Evolutionary conservation across 108 stramenopile genomes (phyloP).

Genomic region (Aurantiochytrium sp.): DNA sequence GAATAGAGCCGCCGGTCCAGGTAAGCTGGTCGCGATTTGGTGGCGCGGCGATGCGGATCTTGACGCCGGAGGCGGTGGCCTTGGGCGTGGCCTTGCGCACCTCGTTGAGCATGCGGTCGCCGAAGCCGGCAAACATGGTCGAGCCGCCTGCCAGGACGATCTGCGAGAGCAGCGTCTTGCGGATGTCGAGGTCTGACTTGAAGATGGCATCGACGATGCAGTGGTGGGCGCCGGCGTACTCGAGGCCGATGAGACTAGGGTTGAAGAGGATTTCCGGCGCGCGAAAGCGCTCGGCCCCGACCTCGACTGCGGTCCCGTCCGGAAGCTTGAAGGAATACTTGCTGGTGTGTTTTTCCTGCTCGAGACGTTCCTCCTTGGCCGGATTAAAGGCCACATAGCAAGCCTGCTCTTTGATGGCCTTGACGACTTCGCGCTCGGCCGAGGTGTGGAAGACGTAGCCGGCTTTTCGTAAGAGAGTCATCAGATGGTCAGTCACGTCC

Average conservation of each 20-base stretch:
- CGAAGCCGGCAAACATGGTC: conserved; percentile 83
- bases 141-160: conserved; percentile 92
- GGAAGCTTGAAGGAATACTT: conserved; percentile 68
- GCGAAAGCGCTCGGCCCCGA: conserved; percentile 78
- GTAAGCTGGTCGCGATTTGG: conserved; percentile 46
- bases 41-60: conserved; percentile 39
- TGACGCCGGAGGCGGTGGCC: conserved; percentile 23
- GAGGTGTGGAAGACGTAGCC: conserved; percentile 84
- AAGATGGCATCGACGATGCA: conserved; percentile 74
- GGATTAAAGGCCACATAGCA: conserved; percentile 77
- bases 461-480: conserved; percentile 73
- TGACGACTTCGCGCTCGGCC: conserved; percentile 80
- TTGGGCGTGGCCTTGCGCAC: conserved; percentile 39
- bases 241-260: conserved; percentile 82
- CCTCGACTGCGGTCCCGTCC: conserved; percentile 72
- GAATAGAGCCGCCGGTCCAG: conserved; percentile 92
- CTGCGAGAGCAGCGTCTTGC: conserved; percentile 82
- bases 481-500: conserved; percentile 85
- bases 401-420: conserved; percentile 83
- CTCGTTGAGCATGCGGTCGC: conserved; percentile 85
- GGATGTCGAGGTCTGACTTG: conserved; percentile 82
- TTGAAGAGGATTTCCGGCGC: conserved; percentile 88
- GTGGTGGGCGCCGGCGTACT: conserved; percentile 78
- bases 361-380: conserved; percentile 42
- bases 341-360: conserved; percentile 58